Base-by-base conservation (phyloP, 805 yeast species). In the Kregervanrija delftensis region DNA sequence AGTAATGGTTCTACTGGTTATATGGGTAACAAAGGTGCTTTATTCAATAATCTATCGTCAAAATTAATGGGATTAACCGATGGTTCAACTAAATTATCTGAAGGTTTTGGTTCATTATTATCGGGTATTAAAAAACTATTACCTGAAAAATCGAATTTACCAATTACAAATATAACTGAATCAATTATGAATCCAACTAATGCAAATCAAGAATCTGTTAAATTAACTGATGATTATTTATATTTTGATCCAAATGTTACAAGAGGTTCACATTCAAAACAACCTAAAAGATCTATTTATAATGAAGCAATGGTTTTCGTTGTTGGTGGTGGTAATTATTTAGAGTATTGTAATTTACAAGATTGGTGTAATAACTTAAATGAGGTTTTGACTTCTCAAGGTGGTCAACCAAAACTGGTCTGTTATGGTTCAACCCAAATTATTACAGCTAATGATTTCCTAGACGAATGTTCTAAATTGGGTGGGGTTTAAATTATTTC, bases 251-350 rank as follows among this genome's bases (percentile, higher is more conserved):
- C 99, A 30, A 81, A 79, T 54, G 67, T 76, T 39, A 81, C 87
- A 2, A 76, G 98, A 52, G 98, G 98, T 4, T 83, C 95, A 6
- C 90, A 84, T 55, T 81, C 96, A 3, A 81, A 84, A 55, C 91
- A 90, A 33, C 97, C 97, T 34, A 84, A 80, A 62, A 79, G 96
- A 58, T 86, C 83, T 53, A 69, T 82, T 10, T 88, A 86, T 62
- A 80, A 79, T 47, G 93, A 88, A 53, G 79, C 95, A 1, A 68
- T 87, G 41, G 96, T 93, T 15, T 93, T 93, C 63, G 87, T 90
- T 42, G 90, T 93, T 45, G 99, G 99, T 22, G 99, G 99, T 33
- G 98, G 98, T 40, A 90, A 87, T 64, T 93, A 89, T 61, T 68
- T 86, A 50, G 99, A 93, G 67, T 93, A 91, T 61, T 95, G 90